These are phyloP conservation scores for Berberis vulgaris DNA, from an alignment of 164 flowering plant genomes.

Conservation along the genomic window DNA sequence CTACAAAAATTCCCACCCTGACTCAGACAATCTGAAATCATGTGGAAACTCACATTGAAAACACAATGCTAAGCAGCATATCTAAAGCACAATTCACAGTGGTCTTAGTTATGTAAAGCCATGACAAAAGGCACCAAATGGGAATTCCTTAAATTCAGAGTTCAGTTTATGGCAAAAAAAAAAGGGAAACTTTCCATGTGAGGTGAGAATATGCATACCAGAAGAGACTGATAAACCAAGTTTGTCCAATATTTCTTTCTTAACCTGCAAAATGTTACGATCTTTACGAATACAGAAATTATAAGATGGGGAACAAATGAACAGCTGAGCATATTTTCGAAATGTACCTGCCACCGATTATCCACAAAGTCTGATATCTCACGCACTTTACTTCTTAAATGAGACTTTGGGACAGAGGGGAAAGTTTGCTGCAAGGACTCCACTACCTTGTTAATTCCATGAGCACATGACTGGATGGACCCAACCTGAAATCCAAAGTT, in stretches of 20 bases:
- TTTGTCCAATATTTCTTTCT: slow-evolving; percentile 58
- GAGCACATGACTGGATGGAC: slow-evolving; percentile 42
- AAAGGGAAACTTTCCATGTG: neutral
- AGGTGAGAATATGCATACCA: slow-evolving; percentile 31
- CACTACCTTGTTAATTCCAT: slow-evolving; percentile 53
- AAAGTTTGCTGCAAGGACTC: slow-evolving; percentile 54
- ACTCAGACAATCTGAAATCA: too few species aligned
- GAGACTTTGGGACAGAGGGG: slow-evolving; percentile 50
- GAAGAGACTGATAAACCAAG: slow-evolving; percentile 56
- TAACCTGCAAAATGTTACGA: slow-evolving; percentile 45
- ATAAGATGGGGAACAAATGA: neutral
- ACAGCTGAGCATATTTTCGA: neutral
- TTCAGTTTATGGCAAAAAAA: neutral
- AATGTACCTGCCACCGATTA: slow-evolving; percentile 78
- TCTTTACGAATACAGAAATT: neutral
- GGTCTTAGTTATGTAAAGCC: too few species aligned
- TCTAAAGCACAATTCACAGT: too few species aligned
- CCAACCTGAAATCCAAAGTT: slow-evolving; percentile 38
- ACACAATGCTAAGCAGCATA: too few species aligned
- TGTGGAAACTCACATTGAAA: too few species aligned
- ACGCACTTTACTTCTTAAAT: slow-evolving; percentile 60
- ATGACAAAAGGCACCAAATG: neutral
- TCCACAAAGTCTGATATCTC: slow-evolving; percentile 74
- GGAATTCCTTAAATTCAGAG: neutral
- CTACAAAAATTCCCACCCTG: too few species aligned